A percentile compares a stretch with the other conserved stretches of the same genome.
These are phyloP conservation scores for Solioccasus polychromus DNA, from an alignment of 768 basidiomycete genomes.

Conservation along the genomic window DNA sequence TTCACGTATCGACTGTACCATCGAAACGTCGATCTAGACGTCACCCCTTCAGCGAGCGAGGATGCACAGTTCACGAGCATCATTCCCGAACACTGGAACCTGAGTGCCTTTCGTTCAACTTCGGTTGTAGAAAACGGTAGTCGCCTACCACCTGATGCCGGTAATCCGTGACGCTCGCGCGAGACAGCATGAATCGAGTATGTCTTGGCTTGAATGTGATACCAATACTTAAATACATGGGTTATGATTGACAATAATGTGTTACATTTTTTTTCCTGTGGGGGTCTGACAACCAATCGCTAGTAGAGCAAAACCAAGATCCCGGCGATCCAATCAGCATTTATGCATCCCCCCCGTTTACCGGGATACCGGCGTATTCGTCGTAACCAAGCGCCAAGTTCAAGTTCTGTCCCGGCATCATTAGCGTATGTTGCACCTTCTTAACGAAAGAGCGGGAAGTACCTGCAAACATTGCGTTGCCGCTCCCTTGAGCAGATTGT, in stretches of 20 bases:
- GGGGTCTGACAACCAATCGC: background rate
- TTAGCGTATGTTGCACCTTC: conserved; percentile 2
- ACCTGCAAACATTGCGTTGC: conserved; percentile 99
- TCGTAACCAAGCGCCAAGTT: conserved; percentile 88
- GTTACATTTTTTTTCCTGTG: background rate
- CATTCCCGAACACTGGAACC: background rate
- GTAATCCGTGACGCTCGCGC: no score
- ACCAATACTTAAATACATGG: no score
- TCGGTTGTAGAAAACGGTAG: no score
- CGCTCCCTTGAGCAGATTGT: conserved; percentile 96
- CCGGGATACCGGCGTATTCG: conserved; percentile 77
- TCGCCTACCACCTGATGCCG: no score
- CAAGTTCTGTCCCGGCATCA: conserved; percentile 58
- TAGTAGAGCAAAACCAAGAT: background rate
- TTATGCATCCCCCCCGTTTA: conserved; percentile 14
- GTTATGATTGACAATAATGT: background rate
- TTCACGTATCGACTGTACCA: conserved; percentile 6
- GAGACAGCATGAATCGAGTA: no score
- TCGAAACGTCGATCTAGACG: background rate
- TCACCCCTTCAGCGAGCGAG: background rate
- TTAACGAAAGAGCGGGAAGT: background rate
- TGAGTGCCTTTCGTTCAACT: background rate
- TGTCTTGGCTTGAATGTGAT: no score
- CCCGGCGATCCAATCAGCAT: background rate
- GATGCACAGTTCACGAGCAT: background rate